phyloP scores from a whole-genome alignment of 2,329 filamentous ascomycete species.

The Lizonia empirigonia region DNA sequence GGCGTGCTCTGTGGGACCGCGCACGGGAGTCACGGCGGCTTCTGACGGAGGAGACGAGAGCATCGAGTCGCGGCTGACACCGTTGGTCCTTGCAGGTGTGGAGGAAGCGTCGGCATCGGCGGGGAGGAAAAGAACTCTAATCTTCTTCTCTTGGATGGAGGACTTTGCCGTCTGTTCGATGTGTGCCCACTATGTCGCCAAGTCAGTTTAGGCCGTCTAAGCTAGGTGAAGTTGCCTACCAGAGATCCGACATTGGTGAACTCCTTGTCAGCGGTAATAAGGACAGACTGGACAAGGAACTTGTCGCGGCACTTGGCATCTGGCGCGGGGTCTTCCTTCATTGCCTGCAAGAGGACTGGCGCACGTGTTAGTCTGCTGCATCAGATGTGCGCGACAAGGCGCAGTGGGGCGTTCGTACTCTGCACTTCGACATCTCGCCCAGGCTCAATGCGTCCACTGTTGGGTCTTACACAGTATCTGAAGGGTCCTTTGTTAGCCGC shows the following conservation, averaged over 20 bases:
- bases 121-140: constrained; percentile 83
- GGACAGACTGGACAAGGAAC: constrained; percentile 92
- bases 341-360: constrained; percentile 90
- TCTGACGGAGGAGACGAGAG: constrained; percentile 62
- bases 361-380: constrained; percentile 34
- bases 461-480: constrained; percentile 97
- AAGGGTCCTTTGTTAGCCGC: constrained; percentile 28
- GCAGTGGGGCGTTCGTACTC: constrained; percentile 61
- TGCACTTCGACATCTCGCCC: constrained; percentile 90
- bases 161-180: constrained; percentile 76
- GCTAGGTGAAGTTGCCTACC: constrained; percentile 57
- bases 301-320: constrained; percentile 96
- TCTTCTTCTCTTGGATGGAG: constrained; percentile 90
- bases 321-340: constrained; percentile 89
- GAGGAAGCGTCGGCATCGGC: constrained; percentile 56
- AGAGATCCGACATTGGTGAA: constrained; percentile 80
- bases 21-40: constrained; percentile 53
- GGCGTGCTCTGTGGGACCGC: constrained; percentile 37
- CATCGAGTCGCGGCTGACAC: constrained; percentile 37
- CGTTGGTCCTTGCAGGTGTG: constrained; percentile 44
- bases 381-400: constrained; percentile 17
- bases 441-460: constrained; percentile 93
- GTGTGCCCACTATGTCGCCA: constrained; percentile 69
- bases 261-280: constrained; percentile 82
- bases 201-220: constrained; percentile 16